Evolutionary conservation across 192 early-diverging fungal species (phyloP), one percentile per base, ranked within the genome.

Genomic region (Phlyctochytrium planicorne): DNA sequence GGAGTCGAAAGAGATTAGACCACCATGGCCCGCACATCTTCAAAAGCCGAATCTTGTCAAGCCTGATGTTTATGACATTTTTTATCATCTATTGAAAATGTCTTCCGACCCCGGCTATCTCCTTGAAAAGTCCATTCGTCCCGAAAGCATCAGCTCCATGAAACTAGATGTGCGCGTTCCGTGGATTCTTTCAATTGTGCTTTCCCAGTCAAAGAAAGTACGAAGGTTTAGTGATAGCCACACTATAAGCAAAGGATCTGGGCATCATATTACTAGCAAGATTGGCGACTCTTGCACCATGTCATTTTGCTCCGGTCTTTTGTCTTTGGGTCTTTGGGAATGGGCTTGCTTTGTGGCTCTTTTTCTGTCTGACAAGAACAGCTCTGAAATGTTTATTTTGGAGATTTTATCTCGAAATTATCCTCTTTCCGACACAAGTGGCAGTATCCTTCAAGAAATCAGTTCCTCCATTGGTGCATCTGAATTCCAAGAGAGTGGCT

Each of bases 341-440:
- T 95, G 93, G 94, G 86, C 92, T 1, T 73, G 89, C 35, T 96
- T 85, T 81, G 88, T 93, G 27, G 77, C 83, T 2, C 67, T 91
- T 57, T 91, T 90, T 65, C 67, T 96, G 57, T 76, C 80, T 6
- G 64, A 70, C 1, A 71, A 78, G 32, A 52, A 62, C 0, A 74
- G 76, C n/a, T 76, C 84, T 3, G 81, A 79, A 25, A 35, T 66
- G 14, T 72, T 82, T 0, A 80, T 92, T 30, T 79, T 67, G 2
- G 59, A 68, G 34, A 53, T 79, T 20, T 66, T 87, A 69, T 64
- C 69, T 31, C 20, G 63, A 30, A 71, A 59, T 30, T 83, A 73
- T 67, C 81, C 79, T 1, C 3, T 75, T 31, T 40, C 52, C 12
- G 77, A 86, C 65, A 52, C 53, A n/a, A 74, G 68, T 52, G 78